A percentile compares a stretch with the other conserved stretches of the same genome.
Evolutionary conservation across 345 rosid genomes (phyloP).

Genomic region (Eucalyptus tenuipes): DNA sequence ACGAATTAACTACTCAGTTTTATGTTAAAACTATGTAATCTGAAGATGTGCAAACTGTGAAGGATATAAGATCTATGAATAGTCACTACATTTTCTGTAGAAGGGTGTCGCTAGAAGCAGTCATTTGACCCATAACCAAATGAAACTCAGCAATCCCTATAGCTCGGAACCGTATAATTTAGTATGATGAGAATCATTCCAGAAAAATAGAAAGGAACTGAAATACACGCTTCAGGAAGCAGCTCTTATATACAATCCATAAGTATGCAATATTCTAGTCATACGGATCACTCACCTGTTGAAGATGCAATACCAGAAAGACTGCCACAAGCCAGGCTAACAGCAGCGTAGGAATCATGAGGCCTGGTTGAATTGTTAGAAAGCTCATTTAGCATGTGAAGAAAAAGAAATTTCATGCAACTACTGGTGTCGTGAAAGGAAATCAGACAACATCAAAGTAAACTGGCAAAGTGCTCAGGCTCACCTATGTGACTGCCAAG

Average conservation of each 20-base stretch:
- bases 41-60: not conserved
- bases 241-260: not conserved
- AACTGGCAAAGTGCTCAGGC: not conserved
- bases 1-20: slow-evolving; percentile 23
- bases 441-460: not conserved
- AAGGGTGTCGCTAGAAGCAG: not conserved
- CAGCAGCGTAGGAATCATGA: slow-evolving; percentile 49
- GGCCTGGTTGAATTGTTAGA: slow-evolving; percentile 33
- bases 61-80: not conserved
- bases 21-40: not conserved
- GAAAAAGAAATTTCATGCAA: not conserved
- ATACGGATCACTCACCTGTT: slow-evolving; percentile 47
- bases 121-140: not conserved
- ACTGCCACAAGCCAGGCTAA: slow-evolving; percentile 93
- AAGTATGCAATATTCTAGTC: not conserved
- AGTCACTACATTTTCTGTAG: not conserved
- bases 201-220: not conserved
- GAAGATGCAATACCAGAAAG: slow-evolving; percentile 97
- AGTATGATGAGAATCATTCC: not conserved
- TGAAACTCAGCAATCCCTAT: not conserved
- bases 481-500: slow-evolving; percentile 75
- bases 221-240: not conserved
- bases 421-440: not conserved
- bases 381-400: not conserved
- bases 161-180: not conserved